phyloP scores from a whole-genome alignment of 768 basidiomycete species.

The Pholiota conissans region DNA sequence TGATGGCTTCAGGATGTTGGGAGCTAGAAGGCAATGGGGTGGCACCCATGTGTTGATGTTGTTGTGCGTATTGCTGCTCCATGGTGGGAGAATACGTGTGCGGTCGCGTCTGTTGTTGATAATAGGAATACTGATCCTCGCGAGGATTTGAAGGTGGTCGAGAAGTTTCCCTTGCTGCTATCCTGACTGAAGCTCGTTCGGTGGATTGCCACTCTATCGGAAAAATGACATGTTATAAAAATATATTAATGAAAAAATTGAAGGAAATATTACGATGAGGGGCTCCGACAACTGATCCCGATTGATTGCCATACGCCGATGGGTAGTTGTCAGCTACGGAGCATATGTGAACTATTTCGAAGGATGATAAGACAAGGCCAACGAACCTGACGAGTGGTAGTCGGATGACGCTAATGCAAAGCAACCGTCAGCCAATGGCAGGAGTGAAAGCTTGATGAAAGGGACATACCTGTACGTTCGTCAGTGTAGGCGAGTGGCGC shows the following conservation, averaged over 20 bases:
- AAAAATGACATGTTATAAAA: conserved; percentile 4
- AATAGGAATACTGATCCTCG: conserved; percentile 31
- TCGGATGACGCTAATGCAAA: conserved; percentile 32
- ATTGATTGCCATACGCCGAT: conserved; percentile 33
- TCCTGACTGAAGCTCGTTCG: conserved; percentile 58
- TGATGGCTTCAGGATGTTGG: background rate
- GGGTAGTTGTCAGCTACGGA: conserved; percentile 15
- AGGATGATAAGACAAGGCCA: background rate
- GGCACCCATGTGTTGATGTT: conserved; percentile 12
- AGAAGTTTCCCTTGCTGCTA: conserved; percentile 50
- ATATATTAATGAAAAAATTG: background rate
- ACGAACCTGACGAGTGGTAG: background rate
- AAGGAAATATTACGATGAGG: background rate
- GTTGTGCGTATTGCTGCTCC: conserved; percentile 9
- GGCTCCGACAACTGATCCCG: conserved; percentile 2
- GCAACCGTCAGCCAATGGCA: conserved; percentile 5
- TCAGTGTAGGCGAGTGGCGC: conserved; percentile 49
- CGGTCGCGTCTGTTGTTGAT: conserved; percentile 29
- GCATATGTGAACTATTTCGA: conserved; percentile 1
- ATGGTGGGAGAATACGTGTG: conserved; percentile 8
- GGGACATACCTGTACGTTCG: conserved; percentile 57
- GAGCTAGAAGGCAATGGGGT: conserved; percentile 2
- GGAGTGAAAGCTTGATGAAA: conserved; percentile 5
- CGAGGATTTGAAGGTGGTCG: conserved; percentile 24
- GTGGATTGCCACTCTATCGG: conserved; percentile 50